These are phyloP conservation scores for Schizochytrium sp. DNA, from an alignment of 108 stramenopile species.

Conservation along the genomic window DNA sequence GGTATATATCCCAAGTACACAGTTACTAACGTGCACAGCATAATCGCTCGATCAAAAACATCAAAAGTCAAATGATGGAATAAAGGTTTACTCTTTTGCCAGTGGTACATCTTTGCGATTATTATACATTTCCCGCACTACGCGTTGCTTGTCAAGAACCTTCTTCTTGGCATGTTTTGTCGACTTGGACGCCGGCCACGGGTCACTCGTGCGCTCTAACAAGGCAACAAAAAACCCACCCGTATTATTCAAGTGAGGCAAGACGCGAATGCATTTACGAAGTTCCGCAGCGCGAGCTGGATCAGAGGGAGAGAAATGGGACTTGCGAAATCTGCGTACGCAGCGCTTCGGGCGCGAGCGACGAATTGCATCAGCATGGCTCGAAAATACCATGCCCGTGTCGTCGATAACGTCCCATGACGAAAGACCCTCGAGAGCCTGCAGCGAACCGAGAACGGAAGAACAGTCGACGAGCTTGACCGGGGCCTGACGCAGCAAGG, in stretches of 20 bases:
- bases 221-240: conserved; percentile 96
- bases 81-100: no score
- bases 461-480: conserved; percentile 35
- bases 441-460: not conserved
- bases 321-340: not conserved
- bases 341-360: not conserved
- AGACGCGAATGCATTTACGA: conserved; percentile 74
- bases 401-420: conserved; percentile 53
- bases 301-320: conserved; percentile 60
- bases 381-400: not conserved
- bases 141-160: not conserved
- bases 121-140: no score
- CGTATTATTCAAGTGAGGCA: conserved; percentile 91
- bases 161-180: not conserved
- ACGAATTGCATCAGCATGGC: not conserved
- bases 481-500: conserved; percentile 15
- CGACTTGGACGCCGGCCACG: not conserved
- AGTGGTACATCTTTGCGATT: no score
- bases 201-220: conserved; percentile 58
- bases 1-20: not conserved
- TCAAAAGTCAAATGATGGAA: no score
- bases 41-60: not conserved
- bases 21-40: not conserved
- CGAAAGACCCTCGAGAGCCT: conserved; percentile 67
- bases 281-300: conserved; percentile 61